Base-by-base conservation (phyloP, 208 protist genomes). In the Acanthamoeba pearcei region DNA sequence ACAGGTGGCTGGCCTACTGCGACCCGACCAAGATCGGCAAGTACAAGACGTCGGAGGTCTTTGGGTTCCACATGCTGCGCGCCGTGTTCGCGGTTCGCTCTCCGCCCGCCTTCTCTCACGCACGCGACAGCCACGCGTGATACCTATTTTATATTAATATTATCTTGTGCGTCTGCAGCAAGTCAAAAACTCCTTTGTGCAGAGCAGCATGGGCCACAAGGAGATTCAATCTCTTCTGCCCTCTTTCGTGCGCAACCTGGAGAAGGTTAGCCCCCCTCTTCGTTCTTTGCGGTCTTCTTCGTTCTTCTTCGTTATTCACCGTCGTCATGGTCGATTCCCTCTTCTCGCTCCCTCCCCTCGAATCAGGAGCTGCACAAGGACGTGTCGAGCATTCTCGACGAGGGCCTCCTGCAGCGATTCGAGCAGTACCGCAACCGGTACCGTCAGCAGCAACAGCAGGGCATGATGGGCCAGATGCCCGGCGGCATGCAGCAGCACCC, bases 21-120 rank as follows among this genome's bases (percentile, higher is more conserved):
- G 76, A 85, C 5, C 76, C 76, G 38, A 24, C 46, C 35, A 85
- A 85, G 42, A 19, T 29, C 42, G 17, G 46, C 76, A 85, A 32
- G 42, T 85, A 85, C 76, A 85, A 85, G 49, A 85, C 76, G 27
- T 85, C 76, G 19, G 76, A 85, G 76, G 76, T 85, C 24, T 85
- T 85, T 57, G 76, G 76, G 29, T 85, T 85, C 76, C 76, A 85
- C 76, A 85, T 85, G 76, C 76, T 85, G 35, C 76, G 76, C 8
- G 53, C 46, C 27, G 46, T 85, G 5, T 85, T 60, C n/a, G 76
- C 32, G 76, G 76, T 85, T 51, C 19, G 38, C 66, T n/a, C 66
- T 74, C 32, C 15, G n/a, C n/a, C n/a, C 66, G 53, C 53, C 17
- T 13, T 57, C 60, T 66, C 6, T 29, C 24, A n/a, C 60, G 22